Percentiles rank a stretch among this genome's conserved stretches.
Conservation (phyloP, 306 rosid genomes). For the Comarum palustre region DNA sequence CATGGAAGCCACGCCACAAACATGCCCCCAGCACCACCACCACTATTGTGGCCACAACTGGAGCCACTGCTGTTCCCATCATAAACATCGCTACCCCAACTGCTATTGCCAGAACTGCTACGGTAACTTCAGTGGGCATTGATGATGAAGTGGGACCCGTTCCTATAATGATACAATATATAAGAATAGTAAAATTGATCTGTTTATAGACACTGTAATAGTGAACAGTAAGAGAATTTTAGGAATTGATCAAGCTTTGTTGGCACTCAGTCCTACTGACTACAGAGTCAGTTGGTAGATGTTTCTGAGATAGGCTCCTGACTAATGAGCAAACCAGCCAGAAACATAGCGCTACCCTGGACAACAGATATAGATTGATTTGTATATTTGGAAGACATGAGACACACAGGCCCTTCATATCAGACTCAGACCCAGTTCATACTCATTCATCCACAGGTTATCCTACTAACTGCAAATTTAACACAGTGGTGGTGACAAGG, state of each 20-base stretch:
- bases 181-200: slow-evolving; percentile 47
- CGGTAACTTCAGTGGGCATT: slow-evolving; percentile 69
- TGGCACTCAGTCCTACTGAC: background rate
- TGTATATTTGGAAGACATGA: background rate
- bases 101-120: slow-evolving; percentile 73
- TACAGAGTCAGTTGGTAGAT: background rate
- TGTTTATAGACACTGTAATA: slow-evolving; percentile 34
- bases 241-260: slow-evolving; percentile 11
- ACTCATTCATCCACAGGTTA: background rate
- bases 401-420: background rate
- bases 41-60: slow-evolving; percentile 59
- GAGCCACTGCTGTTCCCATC: slow-evolving; percentile 64
- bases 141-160: slow-evolving; percentile 62
- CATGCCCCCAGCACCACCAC: slow-evolving; percentile 68
- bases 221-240: slow-evolving; percentile 30
- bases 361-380: background rate
- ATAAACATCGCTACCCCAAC: slow-evolving; percentile 65
- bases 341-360: background rate
- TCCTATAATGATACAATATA: slow-evolving; percentile 79
- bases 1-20: slow-evolving; percentile 67
- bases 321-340: background rate
- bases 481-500: background rate
- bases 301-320: background rate
- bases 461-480: background rate
- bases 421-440: background rate